Base-by-base conservation (phyloP, 2,329 filamentous ascomycete species). In the Cercospora sp. region DNA sequence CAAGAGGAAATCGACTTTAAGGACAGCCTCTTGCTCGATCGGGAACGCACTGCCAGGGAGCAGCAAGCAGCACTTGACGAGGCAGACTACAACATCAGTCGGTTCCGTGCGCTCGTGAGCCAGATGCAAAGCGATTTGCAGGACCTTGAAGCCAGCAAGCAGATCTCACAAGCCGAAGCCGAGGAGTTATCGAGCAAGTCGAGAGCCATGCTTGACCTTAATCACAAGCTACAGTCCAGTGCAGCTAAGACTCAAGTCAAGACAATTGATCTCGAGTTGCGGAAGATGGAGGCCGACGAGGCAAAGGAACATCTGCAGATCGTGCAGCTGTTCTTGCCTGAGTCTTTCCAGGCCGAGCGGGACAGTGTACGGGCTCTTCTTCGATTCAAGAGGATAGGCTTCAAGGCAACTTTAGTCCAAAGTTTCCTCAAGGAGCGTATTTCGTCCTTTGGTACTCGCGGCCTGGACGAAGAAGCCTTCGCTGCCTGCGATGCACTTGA, bases 201-300 rank as follows among this genome's bases (percentile, higher is more conserved):
- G 55, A 89, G 93, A 70, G 93, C 94, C 64, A 96, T 99, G 90
- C 91, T 97, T 87, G 94, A 99, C 76, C 86, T 99, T 57, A 98
- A 98, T 79, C 87, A 94, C 86, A 96, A 96, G 81, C 86, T 99
- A 53, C 94, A 97, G 76, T 87, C 91, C 65, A 96, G 93, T 12
- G 93, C 93, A 10, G 87, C 93, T 48, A 97, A 97, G 82, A 91
- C 94, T 2, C 94, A 97, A 78, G 90, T 92, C 75, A 98, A 97
- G 82, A 93, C 93, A 0, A 96, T 99, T 70, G 94, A 97, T 72
- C 85, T 97, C 31, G 94, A 98, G 78, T 83, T 98, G 66, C 88
- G 91, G 63, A 90, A 91, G 66, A 87, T 98, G 76, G 93, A 96
- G 74, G 93, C 94, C 0, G 90, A 96, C 74, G 93, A 98, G 81